Evolutionary conservation across 2,329 filamentous ascomycete genomes (phyloP), one percentile per base, ranked within the genome.

Genomic region (Ceratocystis smalleyi): DNA sequence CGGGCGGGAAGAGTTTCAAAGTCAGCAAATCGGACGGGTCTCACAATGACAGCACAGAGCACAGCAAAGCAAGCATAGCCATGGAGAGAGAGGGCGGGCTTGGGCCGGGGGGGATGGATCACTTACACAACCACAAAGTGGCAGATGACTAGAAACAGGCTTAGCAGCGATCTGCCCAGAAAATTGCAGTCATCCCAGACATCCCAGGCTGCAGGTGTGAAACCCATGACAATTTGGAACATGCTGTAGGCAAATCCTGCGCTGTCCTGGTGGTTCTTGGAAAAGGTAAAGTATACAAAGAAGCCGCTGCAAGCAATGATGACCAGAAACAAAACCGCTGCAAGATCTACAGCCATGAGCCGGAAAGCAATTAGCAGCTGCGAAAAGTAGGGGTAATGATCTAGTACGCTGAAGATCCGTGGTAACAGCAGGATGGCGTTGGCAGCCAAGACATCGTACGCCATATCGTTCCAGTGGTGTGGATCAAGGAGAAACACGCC

Each of bases 381-480:
- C 0, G 91, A 96, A 73, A 96, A 96, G 75, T 96, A 96, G 69
- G 89, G 88, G 72, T 95, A 96, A 74, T 96, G 91, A 71, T 97
- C 92, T 67, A 97, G 80, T 17, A 96, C 84, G 66, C 89, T 95
- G 75, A 96, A 96, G 17, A 96, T 84, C 57, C 92, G 86, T 43
- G 92, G 92, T 69, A 96, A 86, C 0, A 97, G 80, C 49, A 97
- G 78, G 19, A 97, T 89, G 4, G 91, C 91, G 70, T 91, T 95
- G 1, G 91, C 88, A 0, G 91, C 91, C 45, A 97, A 80, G n/a
- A 96, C 87, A 75, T 97, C 91, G 73, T 96, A 96, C 1, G 92
- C 91, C 79, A 89, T 87, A 68, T 87, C 83, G 67, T 94, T 90
- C 74, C 89, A 86, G 55, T 82, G 79, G 67, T 87, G 81, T 59